A percentile compares a stretch with the other conserved stretches of the same genome.
Conservation (phyloP, 1,284 basidiomycete genomes). For the Sanghuangporus baumii region DNA sequence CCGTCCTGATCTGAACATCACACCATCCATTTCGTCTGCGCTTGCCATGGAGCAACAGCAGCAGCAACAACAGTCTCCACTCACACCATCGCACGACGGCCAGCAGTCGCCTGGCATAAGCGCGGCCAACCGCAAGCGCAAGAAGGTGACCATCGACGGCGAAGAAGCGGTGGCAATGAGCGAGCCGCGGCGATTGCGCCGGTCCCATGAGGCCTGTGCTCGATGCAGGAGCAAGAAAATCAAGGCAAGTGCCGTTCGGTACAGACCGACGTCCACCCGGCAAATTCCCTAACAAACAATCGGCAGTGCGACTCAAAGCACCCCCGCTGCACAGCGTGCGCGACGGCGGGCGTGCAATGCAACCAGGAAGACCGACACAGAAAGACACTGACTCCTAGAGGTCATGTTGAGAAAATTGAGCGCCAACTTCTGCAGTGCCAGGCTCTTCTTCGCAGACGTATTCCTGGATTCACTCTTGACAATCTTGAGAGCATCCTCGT, state of each 20-base stretch:
- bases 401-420: slow-evolving; percentile 75
- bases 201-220: slow-evolving; percentile 83
- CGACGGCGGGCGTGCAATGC: slow-evolving; percentile 68
- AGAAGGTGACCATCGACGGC: slow-evolving; percentile 47
- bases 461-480: slow-evolving; percentile 59
- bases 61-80: slow-evolving; percentile 28
- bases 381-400: slow-evolving; percentile 75
- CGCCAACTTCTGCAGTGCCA: slow-evolving; percentile 68
- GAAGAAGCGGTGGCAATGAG: slow-evolving; percentile 49
- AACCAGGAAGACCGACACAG: slow-evolving; percentile 80
- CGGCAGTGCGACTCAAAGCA: slow-evolving; percentile 80
- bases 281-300: slow-evolving; percentile 21
- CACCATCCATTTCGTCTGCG: slow-evolving; percentile 48
- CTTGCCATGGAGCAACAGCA: slow-evolving; percentile 54
- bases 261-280: slow-evolving; percentile 72
- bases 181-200: slow-evolving; percentile 71
- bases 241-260: slow-evolving; percentile 83
- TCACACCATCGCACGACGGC: slow-evolving; percentile 10
- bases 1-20: slow-evolving; percentile 37
- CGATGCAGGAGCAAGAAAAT: slow-evolving; percentile 89
- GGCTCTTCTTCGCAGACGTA: slow-evolving; percentile 65
- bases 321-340: slow-evolving; percentile 75
- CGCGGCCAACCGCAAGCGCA: slow-evolving; percentile 41
- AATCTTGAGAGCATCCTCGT: slow-evolving; percentile 58
- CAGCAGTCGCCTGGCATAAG: slow-evolving; percentile 27